A percentile compares a stretch with the other conserved stretches of the same genome.
Conservation (phyloP, 1,139 yeast species). For the Blastobotrys serpentis region DNA sequence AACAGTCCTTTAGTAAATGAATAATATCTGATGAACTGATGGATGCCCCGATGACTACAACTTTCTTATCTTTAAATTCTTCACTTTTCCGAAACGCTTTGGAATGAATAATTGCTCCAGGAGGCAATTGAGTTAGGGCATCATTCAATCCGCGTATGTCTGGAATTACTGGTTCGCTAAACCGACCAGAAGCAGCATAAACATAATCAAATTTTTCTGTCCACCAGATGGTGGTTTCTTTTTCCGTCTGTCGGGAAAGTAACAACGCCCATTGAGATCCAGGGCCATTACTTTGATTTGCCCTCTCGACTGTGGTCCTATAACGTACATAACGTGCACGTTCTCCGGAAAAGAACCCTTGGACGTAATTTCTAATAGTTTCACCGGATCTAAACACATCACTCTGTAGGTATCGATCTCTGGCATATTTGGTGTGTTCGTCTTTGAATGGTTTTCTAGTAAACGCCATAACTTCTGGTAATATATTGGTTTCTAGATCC, state of each 20-base stretch:
- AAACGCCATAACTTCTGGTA: background rate
- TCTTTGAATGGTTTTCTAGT: background rate
- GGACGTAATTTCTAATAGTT: background rate
- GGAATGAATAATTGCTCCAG: background rate
- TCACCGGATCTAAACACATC: background rate
- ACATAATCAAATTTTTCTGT: background rate
- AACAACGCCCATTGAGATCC: background rate
- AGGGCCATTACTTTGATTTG: background rate
- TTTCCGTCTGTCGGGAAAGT: background rate
- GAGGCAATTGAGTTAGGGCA: background rate
- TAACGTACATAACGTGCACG: background rate
- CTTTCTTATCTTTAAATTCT: background rate
- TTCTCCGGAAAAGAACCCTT: background rate
- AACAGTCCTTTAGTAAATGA: background rate
- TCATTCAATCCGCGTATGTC: background rate
- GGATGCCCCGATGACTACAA: background rate
- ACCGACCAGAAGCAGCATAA: background rate
- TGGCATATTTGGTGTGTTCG: background rate
- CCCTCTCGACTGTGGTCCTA: background rate
- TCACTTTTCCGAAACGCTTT: background rate
- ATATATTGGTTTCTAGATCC: background rate
- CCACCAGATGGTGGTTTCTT: background rate
- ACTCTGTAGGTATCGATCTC: background rate
- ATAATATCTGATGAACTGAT: background rate
- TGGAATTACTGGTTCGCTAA: background rate